Base-by-base conservation (phyloP, 2,329 filamentous ascomycete genomes). In the Colletotrichum lindemuthianum region DNA sequence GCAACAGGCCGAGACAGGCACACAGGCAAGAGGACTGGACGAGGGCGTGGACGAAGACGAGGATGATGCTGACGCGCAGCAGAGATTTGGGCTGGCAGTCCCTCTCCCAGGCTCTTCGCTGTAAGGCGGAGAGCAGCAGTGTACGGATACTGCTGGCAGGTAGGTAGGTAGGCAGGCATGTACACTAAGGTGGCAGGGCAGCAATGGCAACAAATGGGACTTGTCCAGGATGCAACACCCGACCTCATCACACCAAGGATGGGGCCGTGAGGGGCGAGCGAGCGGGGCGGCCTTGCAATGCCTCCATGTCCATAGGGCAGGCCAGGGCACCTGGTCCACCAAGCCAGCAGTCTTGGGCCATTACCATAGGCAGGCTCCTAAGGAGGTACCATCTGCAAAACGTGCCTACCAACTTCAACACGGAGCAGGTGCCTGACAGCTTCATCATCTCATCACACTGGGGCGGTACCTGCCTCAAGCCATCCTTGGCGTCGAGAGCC, bases 81-180 rank as follows among this genome's bases (percentile, higher is more conserved):
- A 32, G 45, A 58, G 56, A 51, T 44, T 52, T 52, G 48, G 24
- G 24, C 24, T 5, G 24, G 24, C 24, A 24, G 24, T 24, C 24
- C 24, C 24, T 24, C n/a, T 52, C 56, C 56, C 43, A 59, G 56
- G 56, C 56, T 33, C 56, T 59, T 51, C 56, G 56, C 56, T 59
- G 56, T 52, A 11, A 57, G 36, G 52, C 45, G 40, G 34, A 43
- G 55, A 45, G 45, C 37, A 43, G 45, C 55, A 50, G 24, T 24
- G 24, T 24, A 24, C 24, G 24, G 24, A 24, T 24, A 24, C 24
- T 24, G 5, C 24, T 24, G 24, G 24, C 24, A 24, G 24, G 24
- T 24, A 24, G 24, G 24, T 24, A n/a, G n/a, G n/a, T n/a, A n/a
- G n/a, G n/a, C n/a, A n/a, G n/a, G n/a, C n/a, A n/a, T n/a, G n/a